Percentiles rank a stretch among this genome's conserved stretches.
Evolutionary conservation across 73 alveolate genomes (phyloP).

Genomic region (Paramecium pentaurelia): DNA sequence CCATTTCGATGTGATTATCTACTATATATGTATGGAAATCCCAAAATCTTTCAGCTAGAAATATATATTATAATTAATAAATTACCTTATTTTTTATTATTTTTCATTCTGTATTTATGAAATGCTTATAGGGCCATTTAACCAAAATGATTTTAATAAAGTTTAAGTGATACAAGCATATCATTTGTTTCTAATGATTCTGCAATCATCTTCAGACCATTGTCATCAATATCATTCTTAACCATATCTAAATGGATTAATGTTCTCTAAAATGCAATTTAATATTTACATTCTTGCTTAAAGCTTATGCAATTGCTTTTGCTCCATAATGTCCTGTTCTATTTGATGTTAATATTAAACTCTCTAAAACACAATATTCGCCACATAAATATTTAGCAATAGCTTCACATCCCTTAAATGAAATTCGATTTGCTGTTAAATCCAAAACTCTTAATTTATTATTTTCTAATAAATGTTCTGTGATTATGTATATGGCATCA

Average conservation of each 20-base stretch:
- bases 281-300: conserved; percentile 71
- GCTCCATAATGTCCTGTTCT: conserved; percentile 95
- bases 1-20: conserved; percentile 88
- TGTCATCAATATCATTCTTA: conserved; percentile 95
- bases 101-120: conserved; percentile 71
- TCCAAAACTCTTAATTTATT: conserved; percentile 91
- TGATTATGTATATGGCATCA: conserved; percentile 91
- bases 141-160: conserved; percentile 85
- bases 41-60: conserved; percentile 63
- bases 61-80: neutral
- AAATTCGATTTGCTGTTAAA: conserved; percentile 92
- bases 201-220: conserved; percentile 86
- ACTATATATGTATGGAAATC: conserved; percentile 85
- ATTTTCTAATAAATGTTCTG: conserved; percentile 92
- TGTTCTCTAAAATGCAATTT: conserved; percentile 60
- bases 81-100: conserved; percentile 74
- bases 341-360: conserved; percentile 88
- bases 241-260: conserved; percentile 96
- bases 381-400: conserved; percentile 90
- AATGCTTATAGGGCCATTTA: conserved; percentile 75
- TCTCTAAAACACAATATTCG: conserved; percentile 87
- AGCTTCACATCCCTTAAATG: conserved; percentile 95
- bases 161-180: conserved; percentile 71
- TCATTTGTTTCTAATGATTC: conserved; percentile 78
- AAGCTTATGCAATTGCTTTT: conserved; percentile 94